phyloP scores from a whole-genome alignment of 805 yeast species.

The Torulaspora gathmanii region DNA sequence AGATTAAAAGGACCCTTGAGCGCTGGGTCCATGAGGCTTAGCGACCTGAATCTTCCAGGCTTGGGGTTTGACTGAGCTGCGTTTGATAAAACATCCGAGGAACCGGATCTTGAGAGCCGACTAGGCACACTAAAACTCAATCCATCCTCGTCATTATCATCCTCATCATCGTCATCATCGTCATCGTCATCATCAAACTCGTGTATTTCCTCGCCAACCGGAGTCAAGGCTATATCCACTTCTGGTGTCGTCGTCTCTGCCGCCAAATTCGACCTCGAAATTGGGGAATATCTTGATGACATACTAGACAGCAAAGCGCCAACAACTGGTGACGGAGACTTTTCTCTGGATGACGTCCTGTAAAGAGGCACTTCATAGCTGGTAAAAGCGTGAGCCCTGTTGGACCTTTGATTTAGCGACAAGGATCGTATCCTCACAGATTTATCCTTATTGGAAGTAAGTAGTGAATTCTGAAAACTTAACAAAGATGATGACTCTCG shows the following conservation, averaged over 20 bases:
- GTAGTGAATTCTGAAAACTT: slow-evolving; percentile 27
- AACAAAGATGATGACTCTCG: slow-evolving; percentile 33
- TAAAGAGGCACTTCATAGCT: slow-evolving; percentile 8
- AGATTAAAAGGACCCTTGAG: slow-evolving; percentile 9
- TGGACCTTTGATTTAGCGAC: slow-evolving; percentile 25
- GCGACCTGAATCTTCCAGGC: slow-evolving; percentile 31
- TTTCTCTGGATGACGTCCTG: slow-evolving; percentile 2
- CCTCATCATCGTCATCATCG: slow-evolving; percentile 33
- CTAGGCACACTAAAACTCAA: slow-evolving; percentile 39
- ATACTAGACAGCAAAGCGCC: not conserved
- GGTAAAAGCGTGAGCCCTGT: slow-evolving; percentile 10
- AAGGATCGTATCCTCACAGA: slow-evolving; percentile 32
- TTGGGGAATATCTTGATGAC: not conserved
- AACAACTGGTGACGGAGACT: not conserved
- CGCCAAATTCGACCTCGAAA: slow-evolving; percentile 12
- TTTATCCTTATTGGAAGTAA: slow-evolving; percentile 36
- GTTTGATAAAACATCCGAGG: slow-evolving; percentile 14
- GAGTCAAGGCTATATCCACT: slow-evolving; percentile 16
- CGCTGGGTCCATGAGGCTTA: slow-evolving; percentile 35
- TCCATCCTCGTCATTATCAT: slow-evolving; percentile 33
- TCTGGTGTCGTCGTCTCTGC: slow-evolving; percentile 29
- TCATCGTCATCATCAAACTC: slow-evolving; percentile 27
- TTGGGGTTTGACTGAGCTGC: slow-evolving; percentile 9
- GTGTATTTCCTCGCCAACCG: slow-evolving; percentile 12
- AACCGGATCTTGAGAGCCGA: slow-evolving; percentile 29